Base-by-base conservation (phyloP, 1,284 basidiomycete genomes). In the Rhodotorula sp. region DNA sequence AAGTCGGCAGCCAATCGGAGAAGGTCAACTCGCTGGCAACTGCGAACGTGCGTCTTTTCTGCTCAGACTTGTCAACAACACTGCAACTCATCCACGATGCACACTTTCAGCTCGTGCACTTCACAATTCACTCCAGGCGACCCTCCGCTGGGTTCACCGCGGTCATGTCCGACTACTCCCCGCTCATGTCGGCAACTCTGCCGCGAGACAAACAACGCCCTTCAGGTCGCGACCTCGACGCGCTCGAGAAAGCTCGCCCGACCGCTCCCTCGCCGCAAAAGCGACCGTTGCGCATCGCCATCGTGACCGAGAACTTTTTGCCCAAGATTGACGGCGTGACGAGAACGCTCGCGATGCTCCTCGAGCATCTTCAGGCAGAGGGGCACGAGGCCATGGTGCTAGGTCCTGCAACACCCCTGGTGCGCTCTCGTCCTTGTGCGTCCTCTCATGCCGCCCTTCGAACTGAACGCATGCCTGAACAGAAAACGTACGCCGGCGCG, bases 351-450 rank as follows among this genome's bases (percentile, higher is more conserved):
- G 84, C 84, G 0, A 80, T 84, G n/a, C 79, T 86, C 12, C 80
- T 86, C 44, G 84, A 85, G 67, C 85, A 86, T 69, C 80, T 86
- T 42, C 81, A 84, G 76, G 78, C 80, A 15, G 83, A 85, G 73
- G 85, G 85, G 3, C 84, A 86, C 76, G 80, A 84, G 69, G 85
- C 84, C 48, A 80, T 86, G 69, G 82, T 86, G 1, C 79, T 85
- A 4, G 85, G 85, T 0, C 85, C 85, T 0, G 81, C 83, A 26
- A 84, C 83, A 1, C 82, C 83, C 7, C 82, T 86, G 77, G 82
- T 82, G 64, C 72, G 81, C 75, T 49, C 18, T 24, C 37, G 7
- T 56, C n/a, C n/a, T n/a, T 17, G 51, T 12, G 18, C 3, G 7
- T n/a, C 17, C 55, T 60, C 44, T 48, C 44, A 33, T 33, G 7